Evolutionary conservation across 306 rosid species (phyloP).

Genomic region (Sechiopsis laciniata): DNA sequence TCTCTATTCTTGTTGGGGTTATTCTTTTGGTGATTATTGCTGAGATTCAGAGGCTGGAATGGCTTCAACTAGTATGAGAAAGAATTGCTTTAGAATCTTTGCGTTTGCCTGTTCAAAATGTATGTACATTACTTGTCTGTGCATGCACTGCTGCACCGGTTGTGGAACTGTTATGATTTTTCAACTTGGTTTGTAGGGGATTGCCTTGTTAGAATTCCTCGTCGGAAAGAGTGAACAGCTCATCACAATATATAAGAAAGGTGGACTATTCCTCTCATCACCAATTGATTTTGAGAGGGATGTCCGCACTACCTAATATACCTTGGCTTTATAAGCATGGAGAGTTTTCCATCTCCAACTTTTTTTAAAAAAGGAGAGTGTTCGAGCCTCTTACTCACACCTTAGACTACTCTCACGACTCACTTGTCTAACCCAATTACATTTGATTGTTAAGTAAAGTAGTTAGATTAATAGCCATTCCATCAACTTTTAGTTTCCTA

Average conservation of each 20-base stretch:
- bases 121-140: constrained; percentile 7
- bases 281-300: no score
- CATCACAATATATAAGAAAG: no score
- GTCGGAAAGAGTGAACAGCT: no score
- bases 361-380: background rate
- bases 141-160: background rate
- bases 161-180: background rate
- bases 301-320: no score
- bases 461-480: no score
- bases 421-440: no score
- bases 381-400: no score
- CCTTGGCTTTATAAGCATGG: background rate
- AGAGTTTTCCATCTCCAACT: background rate
- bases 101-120: background rate
- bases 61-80: background rate
- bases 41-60: background rate
- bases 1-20: background rate
- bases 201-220: background rate
- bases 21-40: background rate
- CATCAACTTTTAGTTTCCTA: no score
- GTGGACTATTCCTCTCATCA: no score
- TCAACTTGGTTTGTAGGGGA: background rate
- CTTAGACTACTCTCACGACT: no score
- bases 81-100: background rate
- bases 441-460: no score